phyloP scores from a whole-genome alignment of 495 filamentous ascomycete genomes.

The Podospora appendiculata region DNA sequence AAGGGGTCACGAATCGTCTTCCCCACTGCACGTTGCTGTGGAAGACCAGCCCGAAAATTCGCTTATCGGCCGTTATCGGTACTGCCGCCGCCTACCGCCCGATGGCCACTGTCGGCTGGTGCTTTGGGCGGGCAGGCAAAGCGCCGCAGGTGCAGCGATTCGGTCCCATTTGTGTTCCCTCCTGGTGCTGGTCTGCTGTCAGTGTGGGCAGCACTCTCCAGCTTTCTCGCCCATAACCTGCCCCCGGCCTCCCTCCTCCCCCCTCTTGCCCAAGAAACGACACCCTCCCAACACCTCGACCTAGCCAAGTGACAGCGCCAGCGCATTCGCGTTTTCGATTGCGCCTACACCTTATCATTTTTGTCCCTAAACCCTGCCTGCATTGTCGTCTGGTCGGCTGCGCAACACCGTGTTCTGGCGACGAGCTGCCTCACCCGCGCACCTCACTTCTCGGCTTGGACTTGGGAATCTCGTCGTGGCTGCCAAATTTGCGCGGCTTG shows the following conservation, averaged over 20 bases:
- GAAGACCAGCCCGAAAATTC: conserved; percentile 20
- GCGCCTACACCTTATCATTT: background rate
- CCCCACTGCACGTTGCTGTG: conserved; percentile 6
- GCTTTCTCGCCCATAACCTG: conserved; percentile 13
- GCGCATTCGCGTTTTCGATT: background rate
- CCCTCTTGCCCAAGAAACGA: conserved; percentile 9
- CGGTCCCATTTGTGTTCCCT: conserved; percentile 14
- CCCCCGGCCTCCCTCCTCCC: background rate
- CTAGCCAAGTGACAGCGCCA: background rate
- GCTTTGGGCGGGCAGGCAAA: conserved; percentile 17
- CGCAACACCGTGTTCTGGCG: conserved; percentile 10
- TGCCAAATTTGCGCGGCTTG: conserved; percentile 20
- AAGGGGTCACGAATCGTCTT: background rate
- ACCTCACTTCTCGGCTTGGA: background rate
- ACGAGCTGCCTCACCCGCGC: conserved; percentile 9
- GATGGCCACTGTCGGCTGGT: conserved; percentile 2
- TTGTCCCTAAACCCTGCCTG: background rate
- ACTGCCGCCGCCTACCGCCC: conserved; percentile 19
- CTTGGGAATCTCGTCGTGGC: conserved; percentile 1
- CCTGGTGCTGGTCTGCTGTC: conserved; percentile 6
- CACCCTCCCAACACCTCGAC: conserved; percentile 1
- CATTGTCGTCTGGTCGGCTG: background rate
- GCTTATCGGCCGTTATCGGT: conserved; percentile 25
- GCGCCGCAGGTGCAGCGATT: conserved; percentile 5
- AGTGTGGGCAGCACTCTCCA: conserved; percentile 13